Conservation (phyloP, 768 basidiomycete species). For the Serendipita sp. region DNA sequence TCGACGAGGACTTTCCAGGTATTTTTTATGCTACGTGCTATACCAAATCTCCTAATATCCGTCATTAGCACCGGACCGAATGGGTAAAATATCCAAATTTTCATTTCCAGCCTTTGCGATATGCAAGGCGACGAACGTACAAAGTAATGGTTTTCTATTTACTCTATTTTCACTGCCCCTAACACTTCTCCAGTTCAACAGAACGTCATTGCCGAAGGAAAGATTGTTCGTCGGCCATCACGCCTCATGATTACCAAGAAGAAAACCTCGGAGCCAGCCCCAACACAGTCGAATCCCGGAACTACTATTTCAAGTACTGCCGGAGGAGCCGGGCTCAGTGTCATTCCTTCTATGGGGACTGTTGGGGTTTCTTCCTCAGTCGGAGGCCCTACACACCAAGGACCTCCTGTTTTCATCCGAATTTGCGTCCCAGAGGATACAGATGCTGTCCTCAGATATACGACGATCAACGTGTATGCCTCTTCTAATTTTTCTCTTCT, state of each 20-base stretch:
- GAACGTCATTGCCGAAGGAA: constrained; percentile 61
- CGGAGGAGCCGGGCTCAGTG: constrained; percentile 27
- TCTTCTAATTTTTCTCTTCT: not conserved
- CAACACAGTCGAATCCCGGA: constrained; percentile 17
- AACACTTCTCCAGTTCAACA: constrained; percentile 37
- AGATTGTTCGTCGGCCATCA: constrained; percentile 72
- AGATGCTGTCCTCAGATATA: constrained; percentile 63
- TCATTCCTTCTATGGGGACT: constrained; percentile 21
- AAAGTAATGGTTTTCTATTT: constrained; percentile 13
- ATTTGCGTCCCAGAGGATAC: constrained; percentile 67
- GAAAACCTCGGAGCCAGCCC: constrained; percentile 34
- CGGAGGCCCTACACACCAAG: constrained; percentile 47
- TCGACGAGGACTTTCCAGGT: constrained; percentile 98
- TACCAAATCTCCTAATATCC: not conserved
- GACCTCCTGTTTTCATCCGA: constrained; percentile 69
- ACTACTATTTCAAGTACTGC: constrained; percentile 23
- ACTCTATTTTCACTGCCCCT: not conserved
- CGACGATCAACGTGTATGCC: constrained; percentile 80
- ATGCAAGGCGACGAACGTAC: constrained; percentile 45
- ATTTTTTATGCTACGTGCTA: constrained; percentile 20
- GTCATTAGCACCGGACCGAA: constrained; percentile 71
- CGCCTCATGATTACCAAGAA: constrained; percentile 46
- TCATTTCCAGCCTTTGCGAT: constrained; percentile 82
- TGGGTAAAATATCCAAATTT: constrained; percentile 73
- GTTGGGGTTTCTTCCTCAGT: constrained; percentile 18